These are phyloP conservation scores for Candida endomychidarum DNA, from an alignment of 805 yeast genomes.

Conservation along the genomic window DNA sequence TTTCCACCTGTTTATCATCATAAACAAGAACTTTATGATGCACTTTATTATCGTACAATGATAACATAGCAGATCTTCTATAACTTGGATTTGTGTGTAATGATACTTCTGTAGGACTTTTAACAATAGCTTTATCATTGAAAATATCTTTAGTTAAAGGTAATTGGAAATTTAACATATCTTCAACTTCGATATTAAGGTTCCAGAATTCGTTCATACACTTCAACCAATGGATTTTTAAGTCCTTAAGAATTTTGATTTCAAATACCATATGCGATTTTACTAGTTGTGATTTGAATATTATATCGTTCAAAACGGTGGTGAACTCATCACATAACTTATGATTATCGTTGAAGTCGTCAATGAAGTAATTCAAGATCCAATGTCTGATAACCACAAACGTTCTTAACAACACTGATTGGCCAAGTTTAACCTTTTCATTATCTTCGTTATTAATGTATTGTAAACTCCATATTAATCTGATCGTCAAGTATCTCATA, in stretches of 20 bases:
- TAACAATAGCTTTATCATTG: constrained; percentile 22
- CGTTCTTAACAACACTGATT: constrained; percentile 70
- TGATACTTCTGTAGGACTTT: constrained; percentile 36
- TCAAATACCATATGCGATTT: constrained; percentile 29
- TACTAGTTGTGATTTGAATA: constrained; percentile 30
- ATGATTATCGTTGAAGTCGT: constrained; percentile 56
- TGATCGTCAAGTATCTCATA: constrained; percentile 57
- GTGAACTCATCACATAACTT: constrained; percentile 46
- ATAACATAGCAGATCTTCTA: constrained; percentile 46
- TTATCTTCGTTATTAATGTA: constrained; percentile 30
- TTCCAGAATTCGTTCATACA: constrained; percentile 35
- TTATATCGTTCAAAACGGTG: constrained; percentile 43
- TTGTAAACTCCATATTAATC: constrained; percentile 73
- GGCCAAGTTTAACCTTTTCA: constrained; percentile 48
- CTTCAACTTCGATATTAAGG: constrained; percentile 17
- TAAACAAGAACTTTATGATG: constrained; percentile 32
- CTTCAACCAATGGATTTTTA: constrained; percentile 42
- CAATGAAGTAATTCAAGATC: constrained; percentile 81
- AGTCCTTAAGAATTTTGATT: constrained; percentile 35
- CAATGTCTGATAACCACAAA: constrained; percentile 89
- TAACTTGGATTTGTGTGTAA: constrained; percentile 45
- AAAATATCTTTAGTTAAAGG: constrained; percentile 28
- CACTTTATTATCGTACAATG: constrained; percentile 38
- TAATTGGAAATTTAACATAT: constrained; percentile 17
- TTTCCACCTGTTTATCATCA: constrained; percentile 28